Conservation (phyloP, 2,329 filamentous ascomycete genomes). For the Endothia cerciana region DNA sequence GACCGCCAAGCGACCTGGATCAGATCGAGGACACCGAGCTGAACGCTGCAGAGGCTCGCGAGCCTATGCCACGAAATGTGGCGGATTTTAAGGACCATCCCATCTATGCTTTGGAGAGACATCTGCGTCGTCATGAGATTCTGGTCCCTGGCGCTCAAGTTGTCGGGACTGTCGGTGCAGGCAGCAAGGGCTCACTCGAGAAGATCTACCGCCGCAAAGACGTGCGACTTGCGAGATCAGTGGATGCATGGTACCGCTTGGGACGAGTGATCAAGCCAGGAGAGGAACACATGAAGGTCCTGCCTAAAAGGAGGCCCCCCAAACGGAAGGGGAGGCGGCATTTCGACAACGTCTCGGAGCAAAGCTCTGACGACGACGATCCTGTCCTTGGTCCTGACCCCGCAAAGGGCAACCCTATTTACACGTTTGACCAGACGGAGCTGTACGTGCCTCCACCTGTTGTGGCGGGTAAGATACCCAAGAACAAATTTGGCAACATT, state of each 20-base stretch:
- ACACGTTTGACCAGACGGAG: conserved; percentile 68
- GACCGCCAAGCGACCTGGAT: conserved; percentile 64
- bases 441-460: conserved; percentile 78
- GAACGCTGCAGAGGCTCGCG: conserved; percentile 68
- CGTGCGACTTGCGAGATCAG: conserved; percentile 76
- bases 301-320: conserved; percentile 53
- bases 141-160: conserved; percentile 70
- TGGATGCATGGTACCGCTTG: conserved; percentile 88
- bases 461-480: conserved; percentile 74
- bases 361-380: conserved; percentile 50
- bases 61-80: conserved; percentile 85
- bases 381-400: conserved; percentile 46
- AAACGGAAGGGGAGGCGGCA: conserved; percentile 30
- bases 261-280: conserved; percentile 78
- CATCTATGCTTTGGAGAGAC: conserved; percentile 80
- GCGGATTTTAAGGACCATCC: conserved; percentile 89
- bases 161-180: conserved; percentile 77
- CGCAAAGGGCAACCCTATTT: conserved; percentile 60
- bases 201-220: conserved; percentile 81
- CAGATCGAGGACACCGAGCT: conserved; percentile 84
- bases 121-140: conserved; percentile 82
- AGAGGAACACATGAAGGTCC: conserved; percentile 81
- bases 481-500: conserved; percentile 92
- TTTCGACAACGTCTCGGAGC: conserved; percentile 43
- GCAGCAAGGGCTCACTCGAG: conserved; percentile 67